phyloP scores from a whole-genome alignment of 2,329 filamentous ascomycete genomes.

The Pleomassaria siparia region DNA sequence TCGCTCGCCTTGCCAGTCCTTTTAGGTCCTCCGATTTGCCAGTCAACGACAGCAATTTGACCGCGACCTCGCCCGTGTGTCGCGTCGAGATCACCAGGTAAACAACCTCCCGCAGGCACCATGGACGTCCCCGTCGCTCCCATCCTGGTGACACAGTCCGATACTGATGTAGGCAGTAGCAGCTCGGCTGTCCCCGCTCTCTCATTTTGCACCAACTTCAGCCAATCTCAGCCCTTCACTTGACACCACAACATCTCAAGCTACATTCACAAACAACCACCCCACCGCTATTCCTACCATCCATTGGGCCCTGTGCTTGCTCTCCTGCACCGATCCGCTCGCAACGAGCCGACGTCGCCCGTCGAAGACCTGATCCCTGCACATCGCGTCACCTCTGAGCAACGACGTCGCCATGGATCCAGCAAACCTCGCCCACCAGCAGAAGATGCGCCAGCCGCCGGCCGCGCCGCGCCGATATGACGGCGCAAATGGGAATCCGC shows the following conservation, averaged over 20 bases:
- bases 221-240: too few species aligned
- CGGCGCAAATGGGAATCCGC: conserved; percentile 51
- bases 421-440: conserved; percentile 38
- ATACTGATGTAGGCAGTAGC: too few species aligned
- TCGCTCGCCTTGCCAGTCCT: conserved; percentile 19
- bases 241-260: conserved; percentile 34
- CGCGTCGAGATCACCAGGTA: conserved; percentile 18
- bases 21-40: conserved; percentile 25
- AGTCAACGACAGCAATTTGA: conserved; percentile 12
- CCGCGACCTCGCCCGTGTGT: conserved; percentile 11
- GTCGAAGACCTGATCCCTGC: conserved; percentile 23
- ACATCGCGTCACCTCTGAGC: conserved; percentile 35
- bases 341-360: conserved; percentile 9
- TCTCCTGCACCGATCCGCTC: conserved; percentile 23
- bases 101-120: conserved; percentile 14
- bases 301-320: conserved; percentile 29
- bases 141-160: conserved; percentile 12
- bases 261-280: conserved; percentile 31
- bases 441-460: conserved; percentile 41
- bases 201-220: conserved; percentile 32
- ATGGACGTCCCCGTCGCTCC: conserved; percentile 11
- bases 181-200: conserved; percentile 24
- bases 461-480: conserved; percentile 50
- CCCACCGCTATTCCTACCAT: conserved; percentile 17
- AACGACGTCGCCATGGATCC: conserved; percentile 40